These are phyloP conservation scores for Plectosphaerella cucumerina DNA, from an alignment of 2,329 filamentous ascomycete species.

Conservation along the genomic window DNA sequence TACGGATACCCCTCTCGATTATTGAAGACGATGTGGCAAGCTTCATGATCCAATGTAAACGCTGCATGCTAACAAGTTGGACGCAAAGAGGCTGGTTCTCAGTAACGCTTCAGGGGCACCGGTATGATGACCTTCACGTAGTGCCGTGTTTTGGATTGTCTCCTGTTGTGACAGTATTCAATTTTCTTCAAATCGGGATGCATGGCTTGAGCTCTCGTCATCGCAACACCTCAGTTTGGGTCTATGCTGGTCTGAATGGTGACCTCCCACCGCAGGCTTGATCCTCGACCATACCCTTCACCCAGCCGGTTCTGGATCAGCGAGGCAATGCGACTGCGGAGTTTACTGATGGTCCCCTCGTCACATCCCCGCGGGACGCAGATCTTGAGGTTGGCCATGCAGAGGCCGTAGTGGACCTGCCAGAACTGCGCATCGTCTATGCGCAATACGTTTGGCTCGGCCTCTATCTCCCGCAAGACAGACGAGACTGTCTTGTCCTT, in stretches of 20 bases:
- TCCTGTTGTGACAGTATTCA: too few relatives aligned
- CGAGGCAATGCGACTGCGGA: slow-evolving; percentile 72
- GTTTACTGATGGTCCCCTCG: slow-evolving; percentile 65
- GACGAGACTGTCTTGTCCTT: slow-evolving; percentile 54
- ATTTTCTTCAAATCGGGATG: too few relatives aligned
- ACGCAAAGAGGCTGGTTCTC: too few relatives aligned
- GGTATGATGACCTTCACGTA: too few relatives aligned
- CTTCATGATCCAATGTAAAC: too few relatives aligned
- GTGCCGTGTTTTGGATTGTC: too few relatives aligned
- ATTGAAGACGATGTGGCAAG: too few relatives aligned
- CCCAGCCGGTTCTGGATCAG: slow-evolving; percentile 82
- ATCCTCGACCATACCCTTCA: slow-evolving; percentile 78
- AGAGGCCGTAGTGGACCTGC: slow-evolving; percentile 97
- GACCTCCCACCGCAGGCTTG: slow-evolving; percentile 86
- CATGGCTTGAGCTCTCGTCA: too few relatives aligned
- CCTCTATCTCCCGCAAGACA: slow-evolving; percentile 80
- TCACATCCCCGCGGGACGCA: slow-evolving; percentile 60
- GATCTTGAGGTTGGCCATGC: slow-evolving; percentile 90
- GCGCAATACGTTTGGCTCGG: slow-evolving; percentile 68
- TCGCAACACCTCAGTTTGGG: slow-evolving; percentile 14
- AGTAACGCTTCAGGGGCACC: too few relatives aligned
- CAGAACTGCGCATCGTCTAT: slow-evolving; percentile 94
- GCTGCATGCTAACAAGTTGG: too few relatives aligned
- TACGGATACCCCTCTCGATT: slow-evolving; percentile 25
- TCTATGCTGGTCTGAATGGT: slow-evolving; percentile 69